Evolutionary conservation across 2,329 filamentous ascomycete genomes (phyloP), one percentile per base, ranked within the genome.

Genomic region (Didymella arachidicola): DNA sequence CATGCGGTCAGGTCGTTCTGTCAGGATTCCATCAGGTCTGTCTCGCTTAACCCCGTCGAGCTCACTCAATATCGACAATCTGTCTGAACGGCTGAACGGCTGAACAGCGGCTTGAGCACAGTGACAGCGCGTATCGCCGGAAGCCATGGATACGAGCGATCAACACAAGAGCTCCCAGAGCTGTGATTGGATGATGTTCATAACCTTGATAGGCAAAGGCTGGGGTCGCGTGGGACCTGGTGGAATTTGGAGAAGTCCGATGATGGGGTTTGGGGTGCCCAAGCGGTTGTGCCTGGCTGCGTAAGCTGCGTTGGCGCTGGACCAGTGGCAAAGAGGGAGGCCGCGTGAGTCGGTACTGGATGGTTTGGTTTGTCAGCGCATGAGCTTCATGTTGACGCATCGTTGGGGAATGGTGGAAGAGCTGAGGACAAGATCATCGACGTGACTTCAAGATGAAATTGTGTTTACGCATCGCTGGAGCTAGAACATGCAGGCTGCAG

Each of bases 71-170:
- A 36, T 7, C 16, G 32, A 16, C 22, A n/a, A 49, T 10, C 49
- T 53, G 49, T 53, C 41, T 45, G n/a, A 10, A 36, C 49, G 49
- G 49, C 41, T 45, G n/a, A 10, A 36, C 49, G 49, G 49, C 49
- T 14, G 30, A 45, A 29, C 51, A 45, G 41, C 42, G 50, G 41
- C n/a, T 12, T 53, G 12, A 4, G 43, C 42, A 25, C 18, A 16
- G 4, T 39, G 42, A 41, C 51, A 53, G 42, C 51, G 42, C 42
- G 51, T 53, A 25, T 47, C 26, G 8, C 19, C 41, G 42, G 51
- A 34, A 46, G 42, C 25, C 38, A 29, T 38, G 25, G 18, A 22
- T 30, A 12, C 29, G 26, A 47, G 16, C 38, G 12, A 32, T 36
- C 43, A 36, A 44, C 25, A 38, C 43, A 18, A 53, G n/a, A n/a